Percentiles rank a stretch among this genome's conserved stretches.
These are phyloP conservation scores for Phaeosphaeria sp. DNA, from an alignment of 2,329 filamentous ascomycete genomes.

Conservation along the genomic window DNA sequence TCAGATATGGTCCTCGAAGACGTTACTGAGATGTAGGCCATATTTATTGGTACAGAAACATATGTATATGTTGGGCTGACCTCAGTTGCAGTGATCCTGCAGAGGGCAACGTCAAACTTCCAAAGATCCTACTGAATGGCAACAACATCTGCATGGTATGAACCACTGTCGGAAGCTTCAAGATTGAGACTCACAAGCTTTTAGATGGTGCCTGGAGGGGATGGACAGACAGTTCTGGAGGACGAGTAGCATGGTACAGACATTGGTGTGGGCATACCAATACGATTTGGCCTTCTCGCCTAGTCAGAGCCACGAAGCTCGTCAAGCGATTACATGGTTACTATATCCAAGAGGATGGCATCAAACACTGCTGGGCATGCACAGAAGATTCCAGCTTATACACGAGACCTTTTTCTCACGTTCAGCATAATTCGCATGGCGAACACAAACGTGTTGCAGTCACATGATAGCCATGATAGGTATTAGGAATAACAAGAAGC, in stretches of 20 bases:
- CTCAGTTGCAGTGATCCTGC: conserved; percentile 73
- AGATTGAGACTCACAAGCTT: conserved; percentile 10
- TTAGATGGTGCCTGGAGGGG: conserved; percentile 45
- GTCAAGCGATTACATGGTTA: background rate
- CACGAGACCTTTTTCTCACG: background rate
- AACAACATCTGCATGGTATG: conserved; percentile 99
- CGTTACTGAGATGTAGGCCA: conserved; percentile 88
- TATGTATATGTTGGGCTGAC: conserved; percentile 10
- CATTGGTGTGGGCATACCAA: background rate
- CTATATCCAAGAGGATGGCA: background rate
- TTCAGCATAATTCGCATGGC: background rate
- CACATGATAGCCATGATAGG: background rate
- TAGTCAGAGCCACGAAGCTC: background rate
- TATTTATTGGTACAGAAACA: background rate
- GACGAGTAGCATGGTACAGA: conserved; percentile 22
- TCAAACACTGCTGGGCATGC: background rate
- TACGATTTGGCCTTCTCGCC: background rate
- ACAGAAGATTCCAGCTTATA: background rate
- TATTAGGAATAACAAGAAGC: background rate
- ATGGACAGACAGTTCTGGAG: conserved; percentile 36
- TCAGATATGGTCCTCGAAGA: conserved; percentile 98
- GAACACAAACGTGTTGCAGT: background rate
- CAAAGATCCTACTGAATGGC: conserved; percentile 94
- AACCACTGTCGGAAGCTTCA: background rate
- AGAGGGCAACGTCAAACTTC: conserved; percentile 83